Base-by-base conservation (phyloP, 1,284 basidiomycete genomes). In the Meripilus lineatus region DNA sequence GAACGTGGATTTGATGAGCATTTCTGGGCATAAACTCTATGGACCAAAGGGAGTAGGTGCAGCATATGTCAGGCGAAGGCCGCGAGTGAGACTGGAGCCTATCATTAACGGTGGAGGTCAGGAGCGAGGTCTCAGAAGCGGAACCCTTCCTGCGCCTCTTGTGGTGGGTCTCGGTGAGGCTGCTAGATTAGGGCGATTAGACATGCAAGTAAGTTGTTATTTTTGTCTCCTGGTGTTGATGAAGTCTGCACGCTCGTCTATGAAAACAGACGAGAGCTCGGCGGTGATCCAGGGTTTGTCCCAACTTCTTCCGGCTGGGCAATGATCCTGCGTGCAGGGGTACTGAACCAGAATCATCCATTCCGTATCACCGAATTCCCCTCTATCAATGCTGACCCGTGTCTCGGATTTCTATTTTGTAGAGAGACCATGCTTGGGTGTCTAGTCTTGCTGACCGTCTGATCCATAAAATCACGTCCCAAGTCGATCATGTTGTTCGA, bases 1-100 rank as follows among this genome's bases (percentile, higher is more conserved):
- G 79, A 93, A 94, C 58, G 80, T 99, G 46, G 96, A 99, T 68
- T 73, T 97, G 45, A 84, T 99, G 84, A 93, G 89, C 52, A 89
- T 99, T 46, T 95, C 92, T 4, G 94, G 90, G 4, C 96, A 99
- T 75, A 99, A 99, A 71, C 68, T 99, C 14, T 99, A 99, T 66
- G 96, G 96, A 2, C 96, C 96, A 4, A 99, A 99, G 69, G 96
- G 96, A 14, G 69, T 99, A 37, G 96, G 96, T 28, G 95, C 92
- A 4, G 87, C 88, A 15, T 99, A 98, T 67, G 93, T 99, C 40
- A 80, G 96, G 45, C 72, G 96, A 55, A 72, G 94, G 54, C 96
- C 96, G 2, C 77, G 96, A 53, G 96, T 99, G 35, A 78, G 96
- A 48, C 69, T 99, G 54, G 96, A 99, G 64, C 95, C 96, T 1